These are phyloP conservation scores for Cicer cuneatum DNA, from an alignment of 306 rosid species.

Conservation along the genomic window DNA sequence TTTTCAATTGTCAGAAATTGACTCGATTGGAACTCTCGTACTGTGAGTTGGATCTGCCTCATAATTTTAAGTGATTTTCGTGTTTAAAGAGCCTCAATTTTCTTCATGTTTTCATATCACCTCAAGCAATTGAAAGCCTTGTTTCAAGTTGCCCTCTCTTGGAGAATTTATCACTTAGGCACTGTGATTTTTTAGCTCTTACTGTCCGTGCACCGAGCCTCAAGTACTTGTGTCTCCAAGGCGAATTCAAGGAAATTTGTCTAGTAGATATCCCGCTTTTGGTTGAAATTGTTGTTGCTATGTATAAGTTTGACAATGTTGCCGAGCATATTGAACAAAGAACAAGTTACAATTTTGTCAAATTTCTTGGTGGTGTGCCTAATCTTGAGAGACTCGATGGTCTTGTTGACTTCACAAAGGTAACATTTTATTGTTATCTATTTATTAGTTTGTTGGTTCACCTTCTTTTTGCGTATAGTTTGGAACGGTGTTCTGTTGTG, in stretches of 20 bases:
- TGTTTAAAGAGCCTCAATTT: slow-evolving; percentile 74
- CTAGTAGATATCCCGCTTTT: slow-evolving; percentile 77
- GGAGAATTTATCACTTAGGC: slow-evolving; percentile 70
- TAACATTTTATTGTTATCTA: slow-evolving; percentile 42
- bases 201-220: slow-evolving; percentile 80
- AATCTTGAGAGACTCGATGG: slow-evolving; percentile 81
- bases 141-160: slow-evolving; percentile 73
- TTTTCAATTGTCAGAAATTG: slow-evolving; percentile 73
- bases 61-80: slow-evolving; percentile 65
- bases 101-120: slow-evolving; percentile 70
- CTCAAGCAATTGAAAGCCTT: slow-evolving; percentile 77
- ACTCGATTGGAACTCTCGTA: slow-evolving; percentile 70
- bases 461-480: slow-evolving; percentile 3
- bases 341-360: slow-evolving; percentile 73
- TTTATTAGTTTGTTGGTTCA: slow-evolving; percentile 32
- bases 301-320: slow-evolving; percentile 79
- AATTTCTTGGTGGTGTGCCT: slow-evolving; percentile 87
- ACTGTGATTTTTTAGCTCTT: slow-evolving; percentile 74
- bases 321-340: slow-evolving; percentile 69
- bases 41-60: slow-evolving; percentile 84
- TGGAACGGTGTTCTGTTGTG: slow-evolving; percentile 19
- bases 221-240: slow-evolving; percentile 75
- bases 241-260: slow-evolving; percentile 84
- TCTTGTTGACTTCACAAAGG: slow-evolving; percentile 87
- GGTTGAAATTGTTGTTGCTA: slow-evolving; percentile 65